Percentiles rank a stretch among this genome's conserved stretches.
These are phyloP conservation scores for Aspergillus vadensis DNA, from an alignment of 2,329 filamentous ascomycete species.

Conservation along the genomic window DNA sequence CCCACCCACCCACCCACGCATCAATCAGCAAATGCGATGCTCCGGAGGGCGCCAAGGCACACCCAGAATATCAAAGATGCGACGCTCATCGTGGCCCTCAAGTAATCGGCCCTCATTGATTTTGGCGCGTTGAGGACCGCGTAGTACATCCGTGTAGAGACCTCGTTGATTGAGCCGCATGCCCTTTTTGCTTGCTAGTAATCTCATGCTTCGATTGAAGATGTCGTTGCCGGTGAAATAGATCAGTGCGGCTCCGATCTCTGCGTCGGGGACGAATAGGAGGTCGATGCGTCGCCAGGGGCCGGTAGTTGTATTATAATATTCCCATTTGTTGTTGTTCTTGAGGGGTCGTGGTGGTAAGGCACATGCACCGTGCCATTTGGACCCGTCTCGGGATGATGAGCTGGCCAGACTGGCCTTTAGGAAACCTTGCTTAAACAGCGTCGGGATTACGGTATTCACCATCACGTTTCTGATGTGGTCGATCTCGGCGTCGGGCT, in stretches of 20 bases:
- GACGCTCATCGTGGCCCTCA: conserved; percentile 22
- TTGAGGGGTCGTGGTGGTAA: conserved; percentile 51
- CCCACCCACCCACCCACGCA: conserved; percentile 2
- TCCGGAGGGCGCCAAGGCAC: conserved; percentile 70
- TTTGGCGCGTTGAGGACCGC: conserved; percentile 21
- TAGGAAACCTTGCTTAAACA: conserved; percentile 67
- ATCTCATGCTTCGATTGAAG: conserved; percentile 83
- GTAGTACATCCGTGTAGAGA: conserved; percentile 66
- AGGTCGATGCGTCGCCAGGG: conserved; percentile 84
- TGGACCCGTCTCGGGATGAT: conserved; percentile 63
- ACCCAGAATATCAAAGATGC: conserved; percentile 23
- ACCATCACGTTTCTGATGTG: conserved; percentile 66
- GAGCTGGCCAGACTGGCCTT: conserved; percentile 67
- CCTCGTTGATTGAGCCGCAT: conserved; percentile 86
- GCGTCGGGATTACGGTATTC: conserved; percentile 60
- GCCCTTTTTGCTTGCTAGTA: conserved; percentile 76
- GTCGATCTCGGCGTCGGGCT: conserved; percentile 57
- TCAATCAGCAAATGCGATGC: conserved; percentile 69
- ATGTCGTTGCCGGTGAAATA: conserved; percentile 97
- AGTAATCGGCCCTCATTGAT: conserved; percentile 20
- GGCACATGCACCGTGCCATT: conserved; percentile 86
- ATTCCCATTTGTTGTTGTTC: too few species aligned
- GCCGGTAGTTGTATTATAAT: conserved; percentile 24
- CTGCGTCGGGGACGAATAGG: conserved; percentile 74
- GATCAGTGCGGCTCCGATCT: conserved; percentile 82